These are phyloP conservation scores for Scleroderma bovista DNA, from an alignment of 768 basidiomycete genomes.

Conservation along the genomic window DNA sequence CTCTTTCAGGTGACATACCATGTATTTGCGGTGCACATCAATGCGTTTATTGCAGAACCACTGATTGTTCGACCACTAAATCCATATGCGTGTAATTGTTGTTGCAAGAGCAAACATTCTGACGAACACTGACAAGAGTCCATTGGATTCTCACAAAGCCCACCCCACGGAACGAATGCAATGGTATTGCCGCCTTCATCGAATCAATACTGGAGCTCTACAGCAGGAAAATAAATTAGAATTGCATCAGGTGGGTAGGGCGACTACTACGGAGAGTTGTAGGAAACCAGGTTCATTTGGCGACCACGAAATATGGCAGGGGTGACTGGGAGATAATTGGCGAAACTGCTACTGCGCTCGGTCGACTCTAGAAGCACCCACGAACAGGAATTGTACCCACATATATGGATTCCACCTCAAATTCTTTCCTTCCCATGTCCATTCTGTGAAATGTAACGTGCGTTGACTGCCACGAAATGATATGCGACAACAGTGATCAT, in stretches of 20 bases:
- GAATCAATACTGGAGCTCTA: not conserved
- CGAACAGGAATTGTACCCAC: not conserved
- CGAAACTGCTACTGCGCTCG: no score
- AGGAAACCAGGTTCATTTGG: no score
- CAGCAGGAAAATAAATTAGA: no score
- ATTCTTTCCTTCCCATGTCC: constrained; percentile 13
- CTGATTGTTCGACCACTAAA: no score
- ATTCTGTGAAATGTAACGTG: constrained; percentile 37
- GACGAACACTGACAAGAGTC: no score
- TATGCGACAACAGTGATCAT: constrained; percentile 87
- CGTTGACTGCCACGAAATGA: constrained; percentile 87
- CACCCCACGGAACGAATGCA: not conserved
- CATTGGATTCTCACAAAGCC: not conserved
- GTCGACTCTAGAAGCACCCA: not conserved
- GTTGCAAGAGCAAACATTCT: no score
- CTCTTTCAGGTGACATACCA: not conserved
- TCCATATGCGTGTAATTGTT: no score
- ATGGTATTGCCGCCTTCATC: not conserved
- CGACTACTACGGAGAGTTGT: no score
- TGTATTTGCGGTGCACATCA: not conserved
- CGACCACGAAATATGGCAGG: no score
- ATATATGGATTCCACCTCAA: not conserved
- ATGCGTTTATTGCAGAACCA: no score
- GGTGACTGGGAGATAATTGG: no score
- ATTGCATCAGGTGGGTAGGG: no score